Percentiles rank a stretch among this genome's conserved stretches.
phyloP scores from a whole-genome alignment of 176 grass and related monocot species.

The Echinochloa phyllopogon region DNA sequence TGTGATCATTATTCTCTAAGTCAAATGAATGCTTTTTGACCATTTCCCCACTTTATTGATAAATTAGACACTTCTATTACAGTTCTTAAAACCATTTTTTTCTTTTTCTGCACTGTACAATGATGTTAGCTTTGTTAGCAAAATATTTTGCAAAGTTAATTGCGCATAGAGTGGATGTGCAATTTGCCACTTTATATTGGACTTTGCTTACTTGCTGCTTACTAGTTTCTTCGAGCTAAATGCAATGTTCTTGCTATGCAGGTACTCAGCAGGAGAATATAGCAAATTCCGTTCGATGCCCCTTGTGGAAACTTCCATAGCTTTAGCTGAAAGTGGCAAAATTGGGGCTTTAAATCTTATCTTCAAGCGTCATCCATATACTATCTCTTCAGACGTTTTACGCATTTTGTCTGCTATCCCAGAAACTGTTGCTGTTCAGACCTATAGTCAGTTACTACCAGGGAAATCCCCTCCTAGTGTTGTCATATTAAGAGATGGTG shows the following conservation, averaged over 20 bases:
- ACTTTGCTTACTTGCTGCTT: conserved; percentile 25
- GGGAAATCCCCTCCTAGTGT: conserved; percentile 65
- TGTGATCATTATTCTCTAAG: conserved; percentile 15
- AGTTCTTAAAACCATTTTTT: conserved; percentile 17
- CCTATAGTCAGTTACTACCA: conserved; percentile 88
- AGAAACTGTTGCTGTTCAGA: conserved; percentile 89
- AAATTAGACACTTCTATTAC: conserved; percentile 13
- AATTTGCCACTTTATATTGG: neutral
- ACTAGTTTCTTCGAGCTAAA: conserved; percentile 39
- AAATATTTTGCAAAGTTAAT: conserved; percentile 30
- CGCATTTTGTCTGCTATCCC: conserved; percentile 79
- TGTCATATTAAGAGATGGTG: conserved; percentile 72
- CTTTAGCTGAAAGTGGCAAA: conserved; percentile 93
- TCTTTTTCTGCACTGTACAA: conserved; percentile 7
- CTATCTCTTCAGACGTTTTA: conserved; percentile 68
- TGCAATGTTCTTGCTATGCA: conserved; percentile 55
- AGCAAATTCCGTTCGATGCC: conserved; percentile 69
- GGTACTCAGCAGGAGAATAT: conserved; percentile 82
- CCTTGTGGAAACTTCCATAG: conserved; percentile 67
- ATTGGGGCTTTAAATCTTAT: conserved; percentile 95
- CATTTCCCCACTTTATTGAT: conserved; percentile 25
- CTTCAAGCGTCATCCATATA: conserved; percentile 96
- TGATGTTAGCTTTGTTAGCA: conserved; percentile 30
- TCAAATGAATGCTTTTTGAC: conserved; percentile 24
- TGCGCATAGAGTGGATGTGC: conserved; percentile 8